Conservation (phyloP, 129 eudicot species). For the Ambrosia trifida region DNA sequence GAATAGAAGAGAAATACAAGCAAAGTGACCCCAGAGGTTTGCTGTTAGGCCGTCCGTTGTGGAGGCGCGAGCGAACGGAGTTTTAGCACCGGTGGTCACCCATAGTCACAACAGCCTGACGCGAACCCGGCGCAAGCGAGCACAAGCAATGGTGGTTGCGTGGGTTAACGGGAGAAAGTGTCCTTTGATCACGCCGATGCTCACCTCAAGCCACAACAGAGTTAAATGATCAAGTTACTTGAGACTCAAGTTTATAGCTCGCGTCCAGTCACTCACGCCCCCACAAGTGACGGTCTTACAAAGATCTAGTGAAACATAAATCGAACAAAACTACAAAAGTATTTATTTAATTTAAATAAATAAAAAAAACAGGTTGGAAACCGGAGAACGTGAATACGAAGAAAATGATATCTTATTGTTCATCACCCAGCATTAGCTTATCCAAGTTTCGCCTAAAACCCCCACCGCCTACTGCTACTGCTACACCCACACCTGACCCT, state of each 20-base stretch:
- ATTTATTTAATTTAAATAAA: not conserved
- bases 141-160: too few relatives aligned
- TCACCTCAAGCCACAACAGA: too few relatives aligned
- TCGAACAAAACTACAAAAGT: not conserved
- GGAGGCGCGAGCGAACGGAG: too few relatives aligned
- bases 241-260: too few relatives aligned
- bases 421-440: constrained; percentile 30
- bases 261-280: too few relatives aligned
- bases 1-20: not conserved
- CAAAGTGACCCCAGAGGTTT: not conserved
- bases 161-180: too few relatives aligned
- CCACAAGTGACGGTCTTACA: not conserved
- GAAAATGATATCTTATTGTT: constrained; percentile 39
- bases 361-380: not conserved
- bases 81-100: too few relatives aligned
- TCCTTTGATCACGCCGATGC: too few relatives aligned
- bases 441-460: constrained; percentile 34
- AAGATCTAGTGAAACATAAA: not conserved
- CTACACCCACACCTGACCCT: constrained; percentile 29
- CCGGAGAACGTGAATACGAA: not conserved
- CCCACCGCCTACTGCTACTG: constrained; percentile 31
- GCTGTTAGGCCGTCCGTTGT: too few relatives aligned
- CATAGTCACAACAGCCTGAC: too few relatives aligned
- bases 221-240: too few relatives aligned
- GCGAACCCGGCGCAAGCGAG: too few relatives aligned